Conservation (phyloP, 2,329 filamentous ascomycete species). For the Xylariaceae sp. region DNA sequence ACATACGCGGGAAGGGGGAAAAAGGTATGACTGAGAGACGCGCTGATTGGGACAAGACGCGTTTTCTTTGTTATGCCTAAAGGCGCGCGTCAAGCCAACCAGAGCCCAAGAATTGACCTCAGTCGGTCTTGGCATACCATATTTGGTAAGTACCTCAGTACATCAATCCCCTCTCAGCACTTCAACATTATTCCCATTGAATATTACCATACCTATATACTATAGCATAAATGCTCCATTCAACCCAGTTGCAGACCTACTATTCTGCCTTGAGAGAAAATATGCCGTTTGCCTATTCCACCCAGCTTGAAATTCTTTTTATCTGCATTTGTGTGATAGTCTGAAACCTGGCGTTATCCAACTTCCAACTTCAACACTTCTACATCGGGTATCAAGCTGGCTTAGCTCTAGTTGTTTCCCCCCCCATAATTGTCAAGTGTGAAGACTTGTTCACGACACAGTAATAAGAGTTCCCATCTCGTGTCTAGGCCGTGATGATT, state of each 20-base stretch:
- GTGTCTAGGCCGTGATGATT: neutral
- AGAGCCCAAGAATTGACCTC: conserved; percentile 18
- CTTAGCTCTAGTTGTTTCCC: neutral
- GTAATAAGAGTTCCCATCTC: neutral
- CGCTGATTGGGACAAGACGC: conserved; percentile 18
- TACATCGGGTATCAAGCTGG: neutral
- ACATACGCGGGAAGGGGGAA: too few relatives aligned
- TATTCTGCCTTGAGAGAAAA: neutral
- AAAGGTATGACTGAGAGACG: neutral
- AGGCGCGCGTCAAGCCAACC: conserved; percentile 25
- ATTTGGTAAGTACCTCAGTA: neutral
- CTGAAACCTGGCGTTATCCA: neutral
- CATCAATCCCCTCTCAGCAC: too few relatives aligned
- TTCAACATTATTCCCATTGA: too few relatives aligned
- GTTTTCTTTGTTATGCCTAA: conserved; percentile 24
- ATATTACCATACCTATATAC: too few relatives aligned
- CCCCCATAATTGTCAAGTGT: too few relatives aligned
- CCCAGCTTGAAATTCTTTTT: neutral
- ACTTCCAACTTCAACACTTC: neutral
- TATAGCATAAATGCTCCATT: neutral
- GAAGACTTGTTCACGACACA: too few relatives aligned
- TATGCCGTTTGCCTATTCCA: neutral
- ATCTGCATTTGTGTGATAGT: neutral
- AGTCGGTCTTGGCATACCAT: conserved; percentile 21
- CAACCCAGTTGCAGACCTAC: neutral